Conservation (phyloP, 2,329 filamentous ascomycete species). For the Graphiopsis chlorocephala region DNA sequence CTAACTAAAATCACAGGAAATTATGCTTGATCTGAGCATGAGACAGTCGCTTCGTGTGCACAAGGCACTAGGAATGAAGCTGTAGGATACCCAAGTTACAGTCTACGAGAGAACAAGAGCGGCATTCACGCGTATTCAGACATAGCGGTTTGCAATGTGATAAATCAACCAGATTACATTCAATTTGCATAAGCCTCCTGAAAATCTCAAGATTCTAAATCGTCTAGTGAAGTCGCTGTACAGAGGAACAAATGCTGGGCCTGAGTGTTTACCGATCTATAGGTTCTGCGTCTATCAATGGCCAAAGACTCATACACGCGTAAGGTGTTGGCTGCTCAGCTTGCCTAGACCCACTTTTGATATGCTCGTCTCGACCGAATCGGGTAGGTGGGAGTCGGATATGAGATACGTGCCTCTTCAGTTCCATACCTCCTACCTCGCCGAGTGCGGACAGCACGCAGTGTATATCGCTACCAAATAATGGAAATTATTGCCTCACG, state of each 20-base stretch:
- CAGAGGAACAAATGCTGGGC: neutral
- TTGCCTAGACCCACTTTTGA: neutral
- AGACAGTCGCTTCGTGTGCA: constrained; percentile 85
- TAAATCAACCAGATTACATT: neutral
- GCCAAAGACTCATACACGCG: neutral
- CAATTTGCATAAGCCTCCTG: neutral
- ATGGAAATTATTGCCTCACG: neutral
- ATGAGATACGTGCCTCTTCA: neutral
- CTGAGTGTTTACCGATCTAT: neutral
- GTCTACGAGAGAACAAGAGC: neutral
- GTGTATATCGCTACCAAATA: neutral
- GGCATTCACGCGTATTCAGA: neutral
- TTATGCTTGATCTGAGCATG: constrained; percentile 96
- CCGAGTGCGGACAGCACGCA: neutral
- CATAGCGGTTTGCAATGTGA: neutral
- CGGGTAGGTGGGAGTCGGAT: neutral
- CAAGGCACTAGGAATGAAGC: constrained; percentile 91
- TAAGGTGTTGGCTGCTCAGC: neutral
- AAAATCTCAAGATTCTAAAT: neutral
- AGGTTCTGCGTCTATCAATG: neutral
- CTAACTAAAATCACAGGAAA: constrained; percentile 56
- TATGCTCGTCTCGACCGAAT: neutral
- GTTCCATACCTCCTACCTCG: too few species aligned
- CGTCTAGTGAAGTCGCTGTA: neutral
- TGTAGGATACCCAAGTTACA: constrained; percentile 53